These are phyloP conservation scores for Cladosporium sphaerospermum DNA, from an alignment of 2,329 filamentous ascomycete species.

Conservation along the genomic window DNA sequence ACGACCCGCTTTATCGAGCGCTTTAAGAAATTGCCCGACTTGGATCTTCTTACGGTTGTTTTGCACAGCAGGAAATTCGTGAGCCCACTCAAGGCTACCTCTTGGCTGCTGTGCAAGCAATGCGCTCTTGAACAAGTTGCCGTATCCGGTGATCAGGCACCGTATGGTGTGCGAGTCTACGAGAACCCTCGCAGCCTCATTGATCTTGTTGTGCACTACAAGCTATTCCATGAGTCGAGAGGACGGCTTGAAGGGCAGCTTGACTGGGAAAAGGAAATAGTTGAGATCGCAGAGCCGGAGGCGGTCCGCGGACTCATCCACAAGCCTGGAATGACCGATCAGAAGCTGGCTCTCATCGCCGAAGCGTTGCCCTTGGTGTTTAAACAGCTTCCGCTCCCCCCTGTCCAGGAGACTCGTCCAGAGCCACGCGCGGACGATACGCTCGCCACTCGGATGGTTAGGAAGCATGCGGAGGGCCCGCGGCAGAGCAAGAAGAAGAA, in stretches of 20 bases:
- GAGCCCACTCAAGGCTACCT: constrained; percentile 38
- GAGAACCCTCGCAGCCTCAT: constrained; percentile 39
- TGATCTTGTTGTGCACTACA: constrained; percentile 55
- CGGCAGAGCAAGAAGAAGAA: constrained; percentile 24
- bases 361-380: constrained; percentile 32
- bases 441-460: constrained; percentile 22
- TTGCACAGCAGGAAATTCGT: constrained; percentile 37
- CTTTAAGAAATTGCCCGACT: constrained; percentile 51
- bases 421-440: constrained; percentile 14
- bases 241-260: constrained; percentile 26
- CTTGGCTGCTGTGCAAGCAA: constrained; percentile 38
- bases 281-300: constrained; percentile 50
- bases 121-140: constrained; percentile 18
- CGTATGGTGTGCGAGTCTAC: too few relatives aligned
- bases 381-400: constrained; percentile 34
- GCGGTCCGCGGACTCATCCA: constrained; percentile 45
- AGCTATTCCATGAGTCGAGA: constrained; percentile 45
- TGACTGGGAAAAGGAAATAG: constrained; percentile 58
- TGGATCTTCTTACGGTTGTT: constrained; percentile 50
- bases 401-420: constrained; percentile 24
- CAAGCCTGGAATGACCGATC: constrained; percentile 51
- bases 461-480: constrained; percentile 15
- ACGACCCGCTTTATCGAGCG: constrained; percentile 51
- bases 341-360: constrained; percentile 37
- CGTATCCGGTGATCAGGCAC: too few relatives aligned